These are phyloP conservation scores for Telfairia occidentalis DNA, from an alignment of 331 rosid species.

Conservation along the genomic window DNA sequence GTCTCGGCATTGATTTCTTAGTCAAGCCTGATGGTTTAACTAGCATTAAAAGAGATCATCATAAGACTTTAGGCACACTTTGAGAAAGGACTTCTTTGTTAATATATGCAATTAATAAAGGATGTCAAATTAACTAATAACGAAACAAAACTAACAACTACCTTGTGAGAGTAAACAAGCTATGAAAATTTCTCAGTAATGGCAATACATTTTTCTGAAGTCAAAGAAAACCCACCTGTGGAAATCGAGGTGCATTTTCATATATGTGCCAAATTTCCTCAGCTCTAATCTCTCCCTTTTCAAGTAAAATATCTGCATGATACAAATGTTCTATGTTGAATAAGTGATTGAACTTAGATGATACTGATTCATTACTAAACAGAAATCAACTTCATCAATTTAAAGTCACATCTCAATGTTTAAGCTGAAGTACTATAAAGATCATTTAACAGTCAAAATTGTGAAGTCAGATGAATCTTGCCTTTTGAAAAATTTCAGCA, in stretches of 20 bases:
- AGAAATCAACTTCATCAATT: conserved; percentile 5
- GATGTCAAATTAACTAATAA: too few relatives aligned
- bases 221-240: conserved; percentile 54
- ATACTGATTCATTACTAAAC: not conserved
- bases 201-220: not conserved
- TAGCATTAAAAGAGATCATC: too few relatives aligned
- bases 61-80: too few relatives aligned
- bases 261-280: conserved; percentile 80
- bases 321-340: conserved; percentile 19
- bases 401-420: not conserved
- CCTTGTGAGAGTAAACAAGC: not conserved
- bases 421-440: conserved; percentile 10
- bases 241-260: conserved; percentile 42
- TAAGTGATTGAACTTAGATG: not conserved
- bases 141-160: not conserved
- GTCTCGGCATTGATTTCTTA: too few relatives aligned
- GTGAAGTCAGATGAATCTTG: too few relatives aligned
- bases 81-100: not conserved
- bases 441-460: conserved; percentile 10
- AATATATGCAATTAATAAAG: not conserved
- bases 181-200: not conserved
- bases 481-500: too few relatives aligned
- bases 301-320: conserved; percentile 71
- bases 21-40: too few relatives aligned
- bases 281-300: conserved; percentile 62